Evolutionary conservation across 768 basidiomycete species (phyloP).

Genomic region (Auriscalpium vulgare): DNA sequence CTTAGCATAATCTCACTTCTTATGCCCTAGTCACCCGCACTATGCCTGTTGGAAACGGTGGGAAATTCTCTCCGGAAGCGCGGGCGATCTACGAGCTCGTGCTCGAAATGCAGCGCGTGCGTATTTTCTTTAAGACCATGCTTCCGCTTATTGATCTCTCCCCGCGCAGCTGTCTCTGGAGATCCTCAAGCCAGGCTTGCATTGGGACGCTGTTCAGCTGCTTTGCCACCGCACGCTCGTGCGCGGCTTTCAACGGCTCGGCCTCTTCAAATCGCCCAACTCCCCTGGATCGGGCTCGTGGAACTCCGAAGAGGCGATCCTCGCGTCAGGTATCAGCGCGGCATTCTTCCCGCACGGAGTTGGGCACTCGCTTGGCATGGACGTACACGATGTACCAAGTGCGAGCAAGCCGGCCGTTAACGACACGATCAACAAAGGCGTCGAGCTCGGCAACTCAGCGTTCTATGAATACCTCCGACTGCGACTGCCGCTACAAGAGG

Average conservation of each 20-base stretch:
- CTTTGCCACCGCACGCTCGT: conserved; percentile 80
- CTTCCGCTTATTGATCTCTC: background rate
- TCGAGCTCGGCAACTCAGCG: conserved; percentile 37
- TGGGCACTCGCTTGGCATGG: conserved; percentile 87
- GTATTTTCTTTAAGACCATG: conserved; percentile 3
- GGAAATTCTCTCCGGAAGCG: conserved; percentile 78
- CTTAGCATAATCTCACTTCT: conserved; percentile 22
- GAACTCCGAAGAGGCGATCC: conserved; percentile 60
- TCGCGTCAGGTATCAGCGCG: conserved; percentile 66
- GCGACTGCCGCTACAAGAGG: conserved; percentile 57
- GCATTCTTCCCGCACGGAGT: conserved; percentile 95
- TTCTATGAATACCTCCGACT: conserved; percentile 80
- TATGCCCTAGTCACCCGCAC: conserved; percentile 48
- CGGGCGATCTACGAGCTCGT: conserved; percentile 83
- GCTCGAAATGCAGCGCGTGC: conserved; percentile 81
- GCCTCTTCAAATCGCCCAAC: conserved; percentile 67
- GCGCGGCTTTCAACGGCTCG: conserved; percentile 71
- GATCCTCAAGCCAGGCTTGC: conserved; percentile 63
- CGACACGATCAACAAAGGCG: conserved; percentile 34
- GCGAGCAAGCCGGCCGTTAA: conserved; percentile 68
- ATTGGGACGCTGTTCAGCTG: conserved; percentile 87
- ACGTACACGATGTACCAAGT: conserved; percentile 87
- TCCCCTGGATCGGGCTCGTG: conserved; percentile 41
- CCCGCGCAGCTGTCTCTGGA: conserved; percentile 54
- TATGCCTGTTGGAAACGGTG: conserved; percentile 90